These are phyloP conservation scores for Haberlea rhodopensis DNA, from an alignment of 257 asterid species.

Conservation along the genomic window DNA sequence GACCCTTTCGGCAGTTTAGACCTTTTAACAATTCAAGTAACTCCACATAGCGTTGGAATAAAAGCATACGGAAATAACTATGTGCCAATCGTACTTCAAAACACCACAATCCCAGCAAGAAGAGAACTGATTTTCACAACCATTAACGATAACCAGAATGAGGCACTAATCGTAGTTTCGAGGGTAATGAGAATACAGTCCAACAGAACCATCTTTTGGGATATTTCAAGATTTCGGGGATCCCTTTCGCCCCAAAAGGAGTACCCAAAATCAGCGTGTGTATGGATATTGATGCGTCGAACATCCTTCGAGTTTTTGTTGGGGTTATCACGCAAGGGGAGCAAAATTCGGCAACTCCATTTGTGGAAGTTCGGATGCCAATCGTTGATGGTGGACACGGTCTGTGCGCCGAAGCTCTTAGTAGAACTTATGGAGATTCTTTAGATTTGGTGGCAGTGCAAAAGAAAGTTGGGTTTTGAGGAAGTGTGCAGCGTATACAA, in stretches of 20 bases:
- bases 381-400: slow-evolving; percentile 85
- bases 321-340: slow-evolving; percentile 53
- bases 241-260: no score
- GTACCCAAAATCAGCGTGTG: no score
- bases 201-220: slow-evolving; percentile 75
- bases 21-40: no score
- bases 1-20: slow-evolving; percentile 80
- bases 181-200: slow-evolving; percentile 51
- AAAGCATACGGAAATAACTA: slow-evolving; percentile 58
- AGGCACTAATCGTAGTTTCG: slow-evolving; percentile 66
- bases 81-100: no score
- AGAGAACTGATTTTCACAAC: slow-evolving; percentile 65
- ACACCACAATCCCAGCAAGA: no score
- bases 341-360: no score
- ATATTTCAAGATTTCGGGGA: slow-evolving; percentile 62
- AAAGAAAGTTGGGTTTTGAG: no score
- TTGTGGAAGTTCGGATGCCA: slow-evolving; percentile 58
- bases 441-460: slow-evolving; percentile 63
- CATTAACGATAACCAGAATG: slow-evolving; percentile 58
- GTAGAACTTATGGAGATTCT: slow-evolving; percentile 51
- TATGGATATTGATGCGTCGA: slow-evolving; percentile 75
- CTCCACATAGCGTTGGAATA: slow-evolving; percentile 66
- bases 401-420: slow-evolving; percentile 80
- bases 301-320: slow-evolving; percentile 54
- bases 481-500: no score